Percentiles rank a stretch among this genome's conserved stretches.
Evolutionary conservation across 768 basidiomycete species (phyloP).

Genomic region (Macrocybe gigantea): DNA sequence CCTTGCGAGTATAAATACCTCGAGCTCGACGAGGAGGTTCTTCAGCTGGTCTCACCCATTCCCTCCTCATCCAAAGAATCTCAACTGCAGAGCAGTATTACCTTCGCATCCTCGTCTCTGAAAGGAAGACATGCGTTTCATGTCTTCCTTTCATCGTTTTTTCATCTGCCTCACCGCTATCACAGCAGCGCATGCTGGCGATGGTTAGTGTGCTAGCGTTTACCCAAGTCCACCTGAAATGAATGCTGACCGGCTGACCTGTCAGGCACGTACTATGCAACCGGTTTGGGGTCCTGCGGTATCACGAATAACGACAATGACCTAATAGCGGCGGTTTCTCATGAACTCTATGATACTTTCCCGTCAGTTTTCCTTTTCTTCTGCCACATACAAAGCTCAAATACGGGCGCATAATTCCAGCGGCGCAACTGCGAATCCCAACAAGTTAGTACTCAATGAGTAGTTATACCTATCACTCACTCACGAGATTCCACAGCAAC

Average conservation of each 20-base stretch:
- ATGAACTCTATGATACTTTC: neutral
- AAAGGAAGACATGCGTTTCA: neutral
- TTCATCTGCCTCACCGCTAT: neutral
- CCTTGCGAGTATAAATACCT: too few species aligned
- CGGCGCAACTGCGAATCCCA: too few species aligned
- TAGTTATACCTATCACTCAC: neutral
- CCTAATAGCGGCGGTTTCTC: neutral
- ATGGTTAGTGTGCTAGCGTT: neutral
- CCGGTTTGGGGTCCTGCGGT: neutral
- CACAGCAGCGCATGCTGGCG: neutral
- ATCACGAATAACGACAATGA: neutral
- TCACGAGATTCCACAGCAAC: neutral
- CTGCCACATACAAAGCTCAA: too few species aligned
- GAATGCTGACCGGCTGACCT: too few species aligned
- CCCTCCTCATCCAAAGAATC: too few species aligned
- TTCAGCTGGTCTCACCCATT: too few species aligned
- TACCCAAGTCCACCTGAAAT: neutral
- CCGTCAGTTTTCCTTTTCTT: too few species aligned
- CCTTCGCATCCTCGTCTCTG: neutral
- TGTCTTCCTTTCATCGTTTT: neutral
- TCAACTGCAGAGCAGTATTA: neutral
- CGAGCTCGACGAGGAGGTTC: too few species aligned
- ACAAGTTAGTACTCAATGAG: neutral
- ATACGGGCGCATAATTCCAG: too few species aligned
- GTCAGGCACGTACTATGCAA: neutral